Evolutionary conservation across 2,329 filamentous ascomycete genomes (phyloP), one percentile per base, ranked within the genome.

Genomic region (Sarocladium oryzae): DNA sequence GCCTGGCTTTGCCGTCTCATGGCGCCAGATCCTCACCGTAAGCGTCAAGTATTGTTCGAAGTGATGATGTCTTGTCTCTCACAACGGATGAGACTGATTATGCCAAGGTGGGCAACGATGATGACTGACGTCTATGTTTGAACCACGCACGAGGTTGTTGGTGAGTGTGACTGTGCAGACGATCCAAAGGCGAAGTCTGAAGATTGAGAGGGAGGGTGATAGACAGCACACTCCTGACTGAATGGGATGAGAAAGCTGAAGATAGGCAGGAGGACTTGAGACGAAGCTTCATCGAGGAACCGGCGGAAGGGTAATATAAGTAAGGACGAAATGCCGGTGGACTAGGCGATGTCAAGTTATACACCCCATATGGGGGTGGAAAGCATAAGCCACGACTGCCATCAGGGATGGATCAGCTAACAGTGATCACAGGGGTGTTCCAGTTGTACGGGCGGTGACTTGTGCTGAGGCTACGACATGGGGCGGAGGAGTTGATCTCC

Each of bases 401-500:
- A 48, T 33, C 28, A 30, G 28, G 43, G 43, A 48, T 48, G 43
- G 43, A 48, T 48, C 43, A 33, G 28, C 43, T 48, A 48, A 48
- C 28, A 48, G 16, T 36, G 32, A 30, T 49, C 20, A 26, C 43
- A 32, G 21, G 28, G 43, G 43, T 24, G 20, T 5, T 15, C 21
- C 18, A 37, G 4, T 30, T 48, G 43, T 35, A 37, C 46, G 46
- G 46, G 46, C 46, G 46, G 46, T 49, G 46, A 37, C 46, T 49
- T 49, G 46, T 49, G 46, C 46, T 49, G 46, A 49, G 33, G 46
- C 30, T 32, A 49, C 46, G 46, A 49, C 46, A 37, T 49, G 46
- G 46, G 46, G 46, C 46, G 32, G 46, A 49, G 28, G 46, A 49
- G 46, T 49, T 49, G 46, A 49, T 49, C 46, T 18, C 30, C 21